Conservation (phyloP, 1,284 basidiomycete species). For the Moesziomyces sp. region DNA sequence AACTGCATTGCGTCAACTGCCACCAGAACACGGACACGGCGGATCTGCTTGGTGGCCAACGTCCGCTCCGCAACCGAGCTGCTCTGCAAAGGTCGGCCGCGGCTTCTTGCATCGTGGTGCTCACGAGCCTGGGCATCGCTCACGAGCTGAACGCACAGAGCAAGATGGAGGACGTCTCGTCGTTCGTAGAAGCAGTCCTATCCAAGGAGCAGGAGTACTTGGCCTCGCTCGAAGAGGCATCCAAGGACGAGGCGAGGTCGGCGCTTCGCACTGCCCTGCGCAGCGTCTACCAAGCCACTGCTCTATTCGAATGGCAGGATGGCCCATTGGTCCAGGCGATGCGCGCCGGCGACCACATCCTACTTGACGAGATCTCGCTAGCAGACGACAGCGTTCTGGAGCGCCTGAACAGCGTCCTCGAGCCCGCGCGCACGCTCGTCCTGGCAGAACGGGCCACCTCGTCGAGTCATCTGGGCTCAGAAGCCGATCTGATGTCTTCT, state of each 20-base stretch:
- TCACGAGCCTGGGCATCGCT: conserved; percentile 39
- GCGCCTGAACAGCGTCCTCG: conserved; percentile 94
- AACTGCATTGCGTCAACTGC: conserved; percentile 85
- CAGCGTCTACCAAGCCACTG: conserved; percentile 71
- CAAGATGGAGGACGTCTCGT: conserved; percentile 39
- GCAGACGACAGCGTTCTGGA: conserved; percentile 99
- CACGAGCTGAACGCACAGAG: conserved; percentile 25
- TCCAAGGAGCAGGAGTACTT: conserved; percentile 16
- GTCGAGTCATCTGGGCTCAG: conserved; percentile 69
- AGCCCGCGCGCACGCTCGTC: conserved; percentile 87
- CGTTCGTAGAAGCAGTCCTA: conserved; percentile 23
- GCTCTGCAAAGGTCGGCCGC: conserved; percentile 68
- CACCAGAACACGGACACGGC: conserved; percentile 99
- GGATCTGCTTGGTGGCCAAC: conserved; percentile 91
- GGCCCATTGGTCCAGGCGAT: conserved; percentile 94
- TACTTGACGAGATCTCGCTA: conserved; percentile 96
- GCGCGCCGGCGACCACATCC: conserved; percentile 83
- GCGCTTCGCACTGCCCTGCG: conserved; percentile 70
- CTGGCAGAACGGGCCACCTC: conserved; percentile 89
- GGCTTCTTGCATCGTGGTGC: conserved; percentile 55
- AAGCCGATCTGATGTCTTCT: conserved; percentile 38
- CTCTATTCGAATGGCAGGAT: conserved; percentile 95
- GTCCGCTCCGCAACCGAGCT: conserved; percentile 86
- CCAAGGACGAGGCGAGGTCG: conserved; percentile 10
- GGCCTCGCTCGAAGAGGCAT: conserved; percentile 6